Evolutionary conservation across 495 filamentous ascomycete species (phyloP).

Genomic region (Viridothelium virens): DNA sequence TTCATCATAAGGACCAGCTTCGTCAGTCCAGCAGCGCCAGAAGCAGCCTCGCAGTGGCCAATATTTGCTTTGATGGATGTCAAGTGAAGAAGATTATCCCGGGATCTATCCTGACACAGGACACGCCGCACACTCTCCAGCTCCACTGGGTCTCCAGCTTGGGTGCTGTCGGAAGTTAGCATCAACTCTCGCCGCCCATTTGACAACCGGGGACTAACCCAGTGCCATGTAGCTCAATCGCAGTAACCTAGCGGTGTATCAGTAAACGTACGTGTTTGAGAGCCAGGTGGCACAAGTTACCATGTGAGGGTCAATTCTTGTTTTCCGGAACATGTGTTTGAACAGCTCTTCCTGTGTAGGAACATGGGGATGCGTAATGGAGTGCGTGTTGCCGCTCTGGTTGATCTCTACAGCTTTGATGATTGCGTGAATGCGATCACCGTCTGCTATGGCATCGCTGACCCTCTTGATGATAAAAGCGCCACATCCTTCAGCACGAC

Average conservation of each 20-base stretch:
- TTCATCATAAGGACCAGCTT: conserved; percentile 37
- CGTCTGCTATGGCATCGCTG: conserved; percentile 14
- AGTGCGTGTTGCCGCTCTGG: conserved; percentile 12
- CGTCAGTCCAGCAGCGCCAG: conserved; percentile 31
- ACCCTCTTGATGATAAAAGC: conserved; percentile 13
- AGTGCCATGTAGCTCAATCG: conserved; percentile 10
- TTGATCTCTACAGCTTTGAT: conserved; percentile 13
- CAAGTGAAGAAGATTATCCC: conserved; percentile 21
- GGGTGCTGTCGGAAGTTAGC: conserved; percentile 25
- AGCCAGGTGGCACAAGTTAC: conserved; percentile 6
- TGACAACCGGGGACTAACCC: conserved; percentile 1
- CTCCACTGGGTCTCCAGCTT: conserved; percentile 35
- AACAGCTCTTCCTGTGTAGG: conserved; percentile 13
- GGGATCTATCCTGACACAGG: conserved; percentile 20
- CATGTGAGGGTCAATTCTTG: conserved; percentile 12
- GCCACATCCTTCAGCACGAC: conserved; percentile 16
- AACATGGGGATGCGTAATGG: conserved; percentile 14
- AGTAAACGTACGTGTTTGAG: conserved; percentile 8
- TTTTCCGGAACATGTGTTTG: conserved; percentile 15
- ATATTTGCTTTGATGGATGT: conserved; percentile 33
- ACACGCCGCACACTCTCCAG: conserved; percentile 28
- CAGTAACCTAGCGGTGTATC: not conserved
- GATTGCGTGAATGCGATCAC: conserved; percentile 24
- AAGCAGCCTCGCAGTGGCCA: conserved; percentile 33
- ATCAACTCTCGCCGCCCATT: not conserved